phyloP scores from a whole-genome alignment of 1,284 basidiomycete genomes.

The Stygiomarasmius scandens region DNA sequence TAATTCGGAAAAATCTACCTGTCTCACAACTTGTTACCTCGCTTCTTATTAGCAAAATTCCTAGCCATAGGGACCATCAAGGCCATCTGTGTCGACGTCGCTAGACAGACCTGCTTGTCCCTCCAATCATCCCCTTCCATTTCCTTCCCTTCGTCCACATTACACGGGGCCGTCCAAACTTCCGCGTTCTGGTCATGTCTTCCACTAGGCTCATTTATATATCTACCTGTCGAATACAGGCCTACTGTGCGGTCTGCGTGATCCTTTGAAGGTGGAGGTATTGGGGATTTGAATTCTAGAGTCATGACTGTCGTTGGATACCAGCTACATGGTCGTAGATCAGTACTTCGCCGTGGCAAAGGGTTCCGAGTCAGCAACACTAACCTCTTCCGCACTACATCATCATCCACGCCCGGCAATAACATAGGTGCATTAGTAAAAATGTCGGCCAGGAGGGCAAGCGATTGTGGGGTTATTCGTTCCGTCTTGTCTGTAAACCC shows the following conservation, averaged over 20 bases:
- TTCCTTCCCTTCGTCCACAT: conserved; percentile 48
- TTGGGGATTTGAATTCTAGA: conserved; percentile 61
- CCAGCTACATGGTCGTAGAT: conserved; percentile 56
- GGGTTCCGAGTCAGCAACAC: conserved; percentile 3
- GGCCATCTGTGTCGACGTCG: conserved; percentile 62
- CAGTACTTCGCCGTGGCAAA: no score
- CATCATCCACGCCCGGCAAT: conserved; percentile 35
- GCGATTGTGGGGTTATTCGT: conserved; percentile 43
- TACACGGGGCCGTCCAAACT: conserved; percentile 63
- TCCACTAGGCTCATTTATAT: conserved; percentile 51
- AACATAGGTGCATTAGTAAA: conserved; percentile 47
- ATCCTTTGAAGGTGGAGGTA: conserved; percentile 41
- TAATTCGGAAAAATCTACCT: no score
- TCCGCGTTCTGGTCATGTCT: conserved; percentile 61
- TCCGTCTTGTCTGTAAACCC: conserved; percentile 47
- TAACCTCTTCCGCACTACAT: conserved; percentile 16
- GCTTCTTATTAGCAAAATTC: background rate
- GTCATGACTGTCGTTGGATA: conserved; percentile 61
- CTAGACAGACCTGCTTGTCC: conserved; percentile 62
- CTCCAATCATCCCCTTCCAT: conserved; percentile 44
- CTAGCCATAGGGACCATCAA: conserved; percentile 44
- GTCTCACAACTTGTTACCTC: background rate
- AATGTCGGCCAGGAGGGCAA: conserved; percentile 60
- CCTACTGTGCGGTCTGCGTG: conserved; percentile 55
- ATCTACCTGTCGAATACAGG: conserved; percentile 51